phyloP scores from a whole-genome alignment of 768 basidiomycete genomes.

The Boletus subcaerulescens region DNA sequence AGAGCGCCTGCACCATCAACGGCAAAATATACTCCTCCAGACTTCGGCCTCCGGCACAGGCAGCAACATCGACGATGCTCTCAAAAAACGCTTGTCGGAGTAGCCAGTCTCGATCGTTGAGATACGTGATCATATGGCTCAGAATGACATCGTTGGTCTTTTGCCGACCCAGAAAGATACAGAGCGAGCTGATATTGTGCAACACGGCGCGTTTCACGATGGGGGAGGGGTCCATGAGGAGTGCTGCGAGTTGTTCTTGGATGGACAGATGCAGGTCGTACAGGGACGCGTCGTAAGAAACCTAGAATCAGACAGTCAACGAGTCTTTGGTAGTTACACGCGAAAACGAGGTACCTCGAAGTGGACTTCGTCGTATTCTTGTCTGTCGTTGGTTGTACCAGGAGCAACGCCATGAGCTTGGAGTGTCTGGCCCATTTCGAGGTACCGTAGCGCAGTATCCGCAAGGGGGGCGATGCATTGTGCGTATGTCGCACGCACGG shows the following conservation, averaged over 20 bases:
- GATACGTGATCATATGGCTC: slow-evolving; percentile 80
- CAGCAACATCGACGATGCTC: slow-evolving; percentile 92
- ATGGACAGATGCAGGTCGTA: slow-evolving; percentile 82
- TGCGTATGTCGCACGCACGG: slow-evolving; percentile 79
- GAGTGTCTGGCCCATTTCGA: slow-evolving; percentile 92
- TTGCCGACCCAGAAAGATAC: slow-evolving; percentile 90
- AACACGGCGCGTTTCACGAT: slow-evolving; percentile 90
- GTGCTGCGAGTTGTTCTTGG: slow-evolving; percentile 81
- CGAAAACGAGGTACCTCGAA: slow-evolving; percentile 58
- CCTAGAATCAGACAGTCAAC: slow-evolving; percentile 42
- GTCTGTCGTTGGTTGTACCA: slow-evolving; percentile 42
- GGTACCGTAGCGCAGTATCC: slow-evolving; percentile 79
- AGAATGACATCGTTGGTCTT: slow-evolving; percentile 93
- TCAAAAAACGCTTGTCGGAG: slow-evolving; percentile 92
- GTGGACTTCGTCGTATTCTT: slow-evolving; percentile 74
- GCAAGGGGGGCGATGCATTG: slow-evolving; percentile 84
- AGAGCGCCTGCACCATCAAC: slow-evolving; percentile 91
- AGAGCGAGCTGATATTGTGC: slow-evolving; percentile 82
- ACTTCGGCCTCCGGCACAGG: slow-evolving; percentile 86
- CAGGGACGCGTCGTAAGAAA: slow-evolving; percentile 86
- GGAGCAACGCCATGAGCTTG: slow-evolving; percentile 73
- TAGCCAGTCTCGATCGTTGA: slow-evolving; percentile 92
- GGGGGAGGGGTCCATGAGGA: slow-evolving; percentile 86
- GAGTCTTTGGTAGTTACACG: neutral
- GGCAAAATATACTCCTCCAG: slow-evolving; percentile 97